A percentile compares a stretch with the other conserved stretches of the same genome.
Conservation (phyloP, 2,329 filamentous ascomycete genomes). For the Leptosphaerulina australis region DNA sequence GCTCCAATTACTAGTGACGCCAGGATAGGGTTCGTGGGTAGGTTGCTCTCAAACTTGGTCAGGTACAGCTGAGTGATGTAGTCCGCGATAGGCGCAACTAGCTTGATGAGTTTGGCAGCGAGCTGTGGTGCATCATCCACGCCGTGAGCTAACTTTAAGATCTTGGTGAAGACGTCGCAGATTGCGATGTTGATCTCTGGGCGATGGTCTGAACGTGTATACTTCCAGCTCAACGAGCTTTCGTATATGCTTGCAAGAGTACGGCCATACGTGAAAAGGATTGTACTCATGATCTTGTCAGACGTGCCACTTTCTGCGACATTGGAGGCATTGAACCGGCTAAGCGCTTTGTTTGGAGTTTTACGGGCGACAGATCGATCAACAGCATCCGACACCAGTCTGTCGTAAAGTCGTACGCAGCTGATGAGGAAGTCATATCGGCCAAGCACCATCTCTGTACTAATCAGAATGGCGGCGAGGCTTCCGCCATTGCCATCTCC, state of each 20-base stretch:
- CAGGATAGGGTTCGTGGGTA: conserved; percentile 79
- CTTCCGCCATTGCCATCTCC: conserved; percentile 76
- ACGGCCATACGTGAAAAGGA: conserved; percentile 74
- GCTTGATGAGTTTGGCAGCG: conserved; percentile 61
- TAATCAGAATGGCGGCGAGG: conserved; percentile 78
- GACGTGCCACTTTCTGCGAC: conserved; percentile 72
- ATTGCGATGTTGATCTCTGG: conserved; percentile 72
- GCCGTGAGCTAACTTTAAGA: conserved; percentile 75
- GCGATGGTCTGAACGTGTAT: conserved; percentile 70
- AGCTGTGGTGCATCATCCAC: conserved; percentile 66
- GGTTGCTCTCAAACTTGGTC: conserved; percentile 68
- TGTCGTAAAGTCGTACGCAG: conserved; percentile 74
- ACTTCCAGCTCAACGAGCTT: conserved; percentile 85
- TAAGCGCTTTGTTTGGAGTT: conserved; percentile 58
- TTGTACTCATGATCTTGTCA: conserved; percentile 74
- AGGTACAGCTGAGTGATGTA: conserved; percentile 80
- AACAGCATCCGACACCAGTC: conserved; percentile 77
- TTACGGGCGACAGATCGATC: conserved; percentile 71
- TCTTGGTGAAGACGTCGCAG: conserved; percentile 70
- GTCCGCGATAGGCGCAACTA: conserved; percentile 73
- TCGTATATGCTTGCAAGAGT: conserved; percentile 83
- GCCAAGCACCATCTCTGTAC: conserved; percentile 76
- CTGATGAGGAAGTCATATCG: conserved; percentile 78
- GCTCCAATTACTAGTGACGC: conserved; percentile 67
- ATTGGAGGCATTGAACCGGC: conserved; percentile 55